phyloP scores from a whole-genome alignment of 768 basidiomycete genomes.

The Tulasnella sp. region DNA sequence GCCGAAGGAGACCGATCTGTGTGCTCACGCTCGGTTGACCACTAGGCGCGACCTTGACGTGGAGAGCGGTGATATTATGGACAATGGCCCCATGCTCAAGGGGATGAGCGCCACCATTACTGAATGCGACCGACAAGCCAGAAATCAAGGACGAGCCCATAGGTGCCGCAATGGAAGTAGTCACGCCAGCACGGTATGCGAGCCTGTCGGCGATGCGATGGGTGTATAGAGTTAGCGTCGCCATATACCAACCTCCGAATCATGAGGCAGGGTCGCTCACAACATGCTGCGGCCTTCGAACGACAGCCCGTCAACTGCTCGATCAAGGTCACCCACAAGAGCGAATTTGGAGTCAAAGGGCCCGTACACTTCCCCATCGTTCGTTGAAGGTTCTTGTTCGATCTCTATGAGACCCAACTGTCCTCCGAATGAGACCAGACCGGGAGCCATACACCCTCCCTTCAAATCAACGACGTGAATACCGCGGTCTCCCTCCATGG shows the following conservation, averaged over 20 bases:
- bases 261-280: conserved; percentile 32
- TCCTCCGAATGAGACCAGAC: conserved; percentile 52
- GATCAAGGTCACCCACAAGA: conserved; percentile 32
- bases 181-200: conserved; percentile 66
- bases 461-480: conserved; percentile 43
- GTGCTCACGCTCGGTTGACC: conserved; percentile 54
- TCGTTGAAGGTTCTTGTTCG: conserved; percentile 47
- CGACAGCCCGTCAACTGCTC: conserved; percentile 62
- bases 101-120: conserved; percentile 44
- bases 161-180: conserved; percentile 54
- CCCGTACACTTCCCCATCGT: conserved; percentile 51
- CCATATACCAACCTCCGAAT: too few relatives aligned
- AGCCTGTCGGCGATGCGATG: conserved; percentile 34
- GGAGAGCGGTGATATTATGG: conserved; percentile 51
- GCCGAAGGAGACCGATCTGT: conserved; percentile 64
- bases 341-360: conserved; percentile 23
- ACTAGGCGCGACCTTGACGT: conserved; percentile 41
- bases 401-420: conserved; percentile 65
- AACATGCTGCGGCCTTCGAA: conserved; percentile 59
- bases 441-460: conserved; percentile 49
- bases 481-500: conserved; percentile 17
- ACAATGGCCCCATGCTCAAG: conserved; percentile 53
- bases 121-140: conserved; percentile 54
- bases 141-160: conserved; percentile 42
- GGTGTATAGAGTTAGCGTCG: conserved; percentile 6